Conservation (phyloP, 2,329 filamentous ascomycete genomes). For the Monilinia vaccinii-corymbosi region DNA sequence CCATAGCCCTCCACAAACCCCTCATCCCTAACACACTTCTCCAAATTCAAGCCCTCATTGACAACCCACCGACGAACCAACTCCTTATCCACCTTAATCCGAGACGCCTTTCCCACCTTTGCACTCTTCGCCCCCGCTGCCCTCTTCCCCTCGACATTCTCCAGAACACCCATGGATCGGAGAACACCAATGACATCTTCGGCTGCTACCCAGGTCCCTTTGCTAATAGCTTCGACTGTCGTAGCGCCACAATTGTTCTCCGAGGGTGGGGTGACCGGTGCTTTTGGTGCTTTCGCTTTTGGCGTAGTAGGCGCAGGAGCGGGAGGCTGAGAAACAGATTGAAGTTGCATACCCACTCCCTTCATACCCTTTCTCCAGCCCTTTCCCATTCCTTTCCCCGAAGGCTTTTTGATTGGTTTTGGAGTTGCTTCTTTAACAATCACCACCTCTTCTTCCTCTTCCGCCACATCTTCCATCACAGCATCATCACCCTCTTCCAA, state of each 20-base stretch:
- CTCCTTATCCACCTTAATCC: conserved; percentile 43
- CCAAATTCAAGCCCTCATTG: conserved; percentile 60
- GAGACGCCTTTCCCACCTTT: conserved; percentile 34
- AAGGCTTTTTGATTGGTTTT: not conserved
- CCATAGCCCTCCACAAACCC: conserved; percentile 67
- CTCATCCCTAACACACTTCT: conserved; percentile 59
- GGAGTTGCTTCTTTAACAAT: conserved; percentile 31
- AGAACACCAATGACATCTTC: conserved; percentile 77
- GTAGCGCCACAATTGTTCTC: not conserved
- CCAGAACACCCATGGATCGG: conserved; percentile 67
- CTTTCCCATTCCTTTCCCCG: conserved; percentile 7
- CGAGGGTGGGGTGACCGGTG: not conserved
- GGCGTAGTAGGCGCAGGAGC: not conserved
- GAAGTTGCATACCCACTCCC: conserved; percentile 5
- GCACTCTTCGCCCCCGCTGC: not conserved
- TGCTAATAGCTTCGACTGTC: conserved; percentile 57
- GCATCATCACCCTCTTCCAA: conserved; percentile 19
- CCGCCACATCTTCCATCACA: conserved; percentile 32
- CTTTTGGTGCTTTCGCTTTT: not conserved
- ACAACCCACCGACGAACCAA: conserved; percentile 57
- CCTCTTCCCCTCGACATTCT: conserved; percentile 42
- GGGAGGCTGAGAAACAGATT: not conserved
- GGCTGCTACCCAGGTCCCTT: conserved; percentile 70
- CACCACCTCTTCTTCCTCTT: conserved; percentile 30
- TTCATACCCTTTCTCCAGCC: conserved; percentile 9